A percentile compares a stretch with the other conserved stretches of the same genome.
Evolutionary conservation across 129 eudicot species (phyloP).

Genomic region (Kitagawia praeruptora): DNA sequence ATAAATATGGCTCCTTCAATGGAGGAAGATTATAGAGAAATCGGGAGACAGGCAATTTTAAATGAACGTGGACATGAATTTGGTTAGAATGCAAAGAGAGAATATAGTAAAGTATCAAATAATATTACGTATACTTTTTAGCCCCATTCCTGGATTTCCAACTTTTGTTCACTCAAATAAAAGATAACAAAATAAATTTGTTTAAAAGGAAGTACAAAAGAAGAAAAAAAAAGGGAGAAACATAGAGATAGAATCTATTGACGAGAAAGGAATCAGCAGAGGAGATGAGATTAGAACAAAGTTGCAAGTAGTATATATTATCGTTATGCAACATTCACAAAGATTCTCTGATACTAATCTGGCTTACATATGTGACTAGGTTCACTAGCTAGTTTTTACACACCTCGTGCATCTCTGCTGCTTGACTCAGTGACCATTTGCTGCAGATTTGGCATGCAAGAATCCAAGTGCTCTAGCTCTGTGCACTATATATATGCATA

Average conservation of each 20-base stretch:
- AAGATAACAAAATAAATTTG: background rate
- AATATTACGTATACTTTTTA: background rate
- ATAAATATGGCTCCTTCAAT: too few relatives aligned
- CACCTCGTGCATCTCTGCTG: background rate
- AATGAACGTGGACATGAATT: background rate
- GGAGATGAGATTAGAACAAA: background rate
- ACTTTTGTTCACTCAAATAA: background rate
- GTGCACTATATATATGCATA: background rate
- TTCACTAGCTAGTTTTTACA: background rate
- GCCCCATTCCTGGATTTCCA: background rate
- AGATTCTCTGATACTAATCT: background rate
- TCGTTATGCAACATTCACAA: background rate
- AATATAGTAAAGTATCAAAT: background rate
- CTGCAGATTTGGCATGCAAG: background rate
- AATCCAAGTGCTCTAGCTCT: background rate
- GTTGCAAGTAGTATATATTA: background rate
- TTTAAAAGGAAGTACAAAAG: background rate
- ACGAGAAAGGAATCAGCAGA: background rate
- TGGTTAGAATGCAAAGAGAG: background rate
- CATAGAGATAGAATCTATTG: background rate
- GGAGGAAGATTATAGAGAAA: background rate
- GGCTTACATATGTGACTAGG: background rate
- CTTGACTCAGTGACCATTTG: background rate
- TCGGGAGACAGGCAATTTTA: background rate
- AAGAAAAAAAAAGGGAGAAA: background rate